phyloP scores from a whole-genome alignment of 805 yeast species.

The Ogataea nakhonphanomensis region DNA sequence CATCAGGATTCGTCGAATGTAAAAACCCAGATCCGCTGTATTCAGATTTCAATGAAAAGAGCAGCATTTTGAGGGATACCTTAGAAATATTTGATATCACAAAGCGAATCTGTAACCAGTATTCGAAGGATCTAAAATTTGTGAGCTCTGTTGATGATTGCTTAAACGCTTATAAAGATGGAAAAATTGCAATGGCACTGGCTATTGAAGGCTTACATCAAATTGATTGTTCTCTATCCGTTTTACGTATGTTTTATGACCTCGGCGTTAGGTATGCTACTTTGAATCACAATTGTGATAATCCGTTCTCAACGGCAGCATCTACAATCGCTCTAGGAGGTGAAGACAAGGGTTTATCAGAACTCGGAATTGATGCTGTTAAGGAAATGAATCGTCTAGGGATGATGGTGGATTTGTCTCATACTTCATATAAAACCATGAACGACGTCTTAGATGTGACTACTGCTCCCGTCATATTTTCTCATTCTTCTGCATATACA shows the following conservation, averaged over 20 bases:
- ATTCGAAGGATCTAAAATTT: slow-evolving; percentile 36
- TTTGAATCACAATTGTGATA: slow-evolving; percentile 51
- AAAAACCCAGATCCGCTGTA: slow-evolving; percentile 37
- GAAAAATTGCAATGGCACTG: slow-evolving; percentile 42
- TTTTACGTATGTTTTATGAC: slow-evolving; percentile 42
- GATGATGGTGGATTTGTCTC: slow-evolving; percentile 50
- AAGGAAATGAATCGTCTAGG: slow-evolving; percentile 51
- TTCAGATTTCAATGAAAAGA: slow-evolving; percentile 42
- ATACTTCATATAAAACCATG: slow-evolving; percentile 49
- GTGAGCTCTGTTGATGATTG: slow-evolving; percentile 41
- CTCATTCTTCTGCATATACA: slow-evolving; percentile 45
- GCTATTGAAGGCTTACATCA: slow-evolving; percentile 55
- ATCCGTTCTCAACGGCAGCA: slow-evolving; percentile 54
- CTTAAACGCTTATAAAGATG: slow-evolving; percentile 27
- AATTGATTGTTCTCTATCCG: slow-evolving; percentile 45
- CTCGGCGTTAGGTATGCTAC: slow-evolving; percentile 51
- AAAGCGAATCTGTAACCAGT: slow-evolving; percentile 39
- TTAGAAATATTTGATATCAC: slow-evolving; percentile 50
- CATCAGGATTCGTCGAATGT: slow-evolving; percentile 44
- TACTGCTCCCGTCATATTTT: slow-evolving; percentile 45
- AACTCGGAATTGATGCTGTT: slow-evolving; percentile 39
- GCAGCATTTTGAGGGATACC: slow-evolving; percentile 46
- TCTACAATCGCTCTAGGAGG: slow-evolving; percentile 41
- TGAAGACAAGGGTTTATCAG: slow-evolving; percentile 43
- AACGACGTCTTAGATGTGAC: slow-evolving; percentile 39